Conservation (phyloP, 140 eudicot species). For the Senecio squalidus region DNA sequence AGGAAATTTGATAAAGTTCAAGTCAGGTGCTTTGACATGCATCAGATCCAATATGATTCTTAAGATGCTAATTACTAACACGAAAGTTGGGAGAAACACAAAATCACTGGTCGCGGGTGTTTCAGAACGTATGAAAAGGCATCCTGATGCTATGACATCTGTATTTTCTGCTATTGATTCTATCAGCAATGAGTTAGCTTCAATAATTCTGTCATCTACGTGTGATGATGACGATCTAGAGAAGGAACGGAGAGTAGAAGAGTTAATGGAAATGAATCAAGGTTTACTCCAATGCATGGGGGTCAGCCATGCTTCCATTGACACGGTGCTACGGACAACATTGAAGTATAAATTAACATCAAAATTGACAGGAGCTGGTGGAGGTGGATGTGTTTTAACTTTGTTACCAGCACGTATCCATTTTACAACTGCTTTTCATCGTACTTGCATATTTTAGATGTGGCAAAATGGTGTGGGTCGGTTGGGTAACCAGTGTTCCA, state of each 20-base stretch:
- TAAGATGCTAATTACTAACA: constrained; percentile 93
- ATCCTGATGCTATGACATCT: constrained; percentile 76
- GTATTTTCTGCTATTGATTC: constrained; percentile 86
- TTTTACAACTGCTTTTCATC: not conserved
- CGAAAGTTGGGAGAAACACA: constrained; percentile 96
- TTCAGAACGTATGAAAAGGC: constrained; percentile 74
- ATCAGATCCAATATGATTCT: constrained; percentile 76
- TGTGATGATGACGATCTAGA: constrained; percentile 48
- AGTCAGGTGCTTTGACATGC: constrained; percentile 74
- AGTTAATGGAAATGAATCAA: constrained; percentile 96
- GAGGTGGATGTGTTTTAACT: constrained; percentile 98
- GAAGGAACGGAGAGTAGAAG: constrained; percentile 74
- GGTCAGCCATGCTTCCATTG: constrained; percentile 91
- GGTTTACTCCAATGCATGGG: constrained; percentile 98
- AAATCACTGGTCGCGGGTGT: constrained; percentile 90
- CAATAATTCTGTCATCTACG: constrained; percentile 62
- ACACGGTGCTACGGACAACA: constrained; percentile 66
- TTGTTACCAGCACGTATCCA: constrained; percentile 89
- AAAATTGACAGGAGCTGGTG: constrained; percentile 98
- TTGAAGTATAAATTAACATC: constrained; percentile 66
- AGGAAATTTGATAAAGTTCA: constrained; percentile 92
- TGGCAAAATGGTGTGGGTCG: not conserved
- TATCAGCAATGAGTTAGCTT: constrained; percentile 76
- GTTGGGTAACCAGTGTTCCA: not conserved
- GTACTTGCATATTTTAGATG: not conserved